Evolutionary conservation across 306 rosid genomes (phyloP), one percentile per base, ranked within the genome.

Genomic region (Vicia villosa): DNA sequence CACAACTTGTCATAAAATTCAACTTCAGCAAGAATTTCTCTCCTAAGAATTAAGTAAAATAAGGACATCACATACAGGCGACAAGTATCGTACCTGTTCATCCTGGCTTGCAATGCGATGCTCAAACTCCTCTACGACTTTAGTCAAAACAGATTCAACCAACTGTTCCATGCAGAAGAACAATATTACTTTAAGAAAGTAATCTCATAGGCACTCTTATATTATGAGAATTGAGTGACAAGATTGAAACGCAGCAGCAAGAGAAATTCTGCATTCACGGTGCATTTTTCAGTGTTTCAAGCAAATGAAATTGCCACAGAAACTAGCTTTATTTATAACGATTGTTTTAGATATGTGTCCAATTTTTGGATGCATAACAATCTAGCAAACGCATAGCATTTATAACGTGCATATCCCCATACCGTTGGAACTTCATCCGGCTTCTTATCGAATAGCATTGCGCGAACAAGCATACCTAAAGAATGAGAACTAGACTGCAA

Each of bases 391-490:
- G 45, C 60, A 52, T 63, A 62, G 45, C 30, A 10, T 40, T 63
- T 68, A 14, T 47, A 52, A 40, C 5, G 34, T 19, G 20, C 42
- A 14, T 42, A 28, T 69, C 52, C 12, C 55, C 89, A 68, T 83
- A 93, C 98, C 88, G 0, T 78, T 12, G 96, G 96, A 69, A 93
- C 89, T 82, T 93, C 98, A 55, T 93, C 98, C 61, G 97, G 98
- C 81, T 84, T 88, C 86, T 88, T 93, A 78, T 93, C 97, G 10
- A 70, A 80, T 38, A 93, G 59, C 57, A 86, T 71, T 63, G 96
- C 86, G 41, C 84, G 93, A 70, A 93, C 88, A 63, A 90, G 97
- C 81, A 65, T 83, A 73, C 87, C 84, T 84, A 88, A 50, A 59
- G 98, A 82, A 80, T 80, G 64, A 63, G 88, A 83, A 72, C 78